A percentile compares a stretch with the other conserved stretches of the same genome.
phyloP scores from a whole-genome alignment of 768 basidiomycete species.

The Amylocystis lapponica region DNA sequence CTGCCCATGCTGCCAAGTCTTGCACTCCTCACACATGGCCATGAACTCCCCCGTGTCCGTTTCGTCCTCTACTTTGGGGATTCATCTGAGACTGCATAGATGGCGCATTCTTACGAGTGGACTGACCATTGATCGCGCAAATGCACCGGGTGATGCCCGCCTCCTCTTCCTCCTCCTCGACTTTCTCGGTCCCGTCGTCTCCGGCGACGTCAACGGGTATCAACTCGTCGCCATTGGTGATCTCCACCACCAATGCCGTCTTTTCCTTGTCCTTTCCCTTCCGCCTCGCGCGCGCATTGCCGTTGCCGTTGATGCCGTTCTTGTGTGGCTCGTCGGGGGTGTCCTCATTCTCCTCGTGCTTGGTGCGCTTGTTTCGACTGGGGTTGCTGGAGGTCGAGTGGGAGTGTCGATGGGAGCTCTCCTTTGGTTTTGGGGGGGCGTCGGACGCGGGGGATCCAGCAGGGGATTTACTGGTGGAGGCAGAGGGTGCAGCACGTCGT shows the following conservation, averaged over 20 bases:
- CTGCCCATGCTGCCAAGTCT: slow-evolving; percentile 96
- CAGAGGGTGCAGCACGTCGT: slow-evolving; percentile 62
- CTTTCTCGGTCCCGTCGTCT: slow-evolving; percentile 22
- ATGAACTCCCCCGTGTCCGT: slow-evolving; percentile 86
- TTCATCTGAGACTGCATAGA: slow-evolving; percentile 22
- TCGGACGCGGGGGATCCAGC: slow-evolving; percentile 54
- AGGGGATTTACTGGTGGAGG: slow-evolving; percentile 68
- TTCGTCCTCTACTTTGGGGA: slow-evolving; percentile 53
- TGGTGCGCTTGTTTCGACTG: slow-evolving; percentile 50
- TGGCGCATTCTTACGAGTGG: slow-evolving; percentile 8
- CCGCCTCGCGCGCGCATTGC: slow-evolving; percentile 47
- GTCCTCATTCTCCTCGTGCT: slow-evolving; percentile 72
- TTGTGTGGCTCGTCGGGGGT: slow-evolving; percentile 47
- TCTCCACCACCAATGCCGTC: slow-evolving; percentile 19
- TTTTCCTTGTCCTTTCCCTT: slow-evolving; percentile 63
- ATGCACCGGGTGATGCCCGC: slow-evolving; percentile 73
- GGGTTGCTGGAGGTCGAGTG: slow-evolving; percentile 22
- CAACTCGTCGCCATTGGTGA: slow-evolving; percentile 25
- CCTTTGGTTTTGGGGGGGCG: slow-evolving; percentile 26
- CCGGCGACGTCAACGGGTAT: slow-evolving; percentile 24
- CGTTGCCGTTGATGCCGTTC: slow-evolving; percentile 28
- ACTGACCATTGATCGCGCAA: slow-evolving; percentile 75
- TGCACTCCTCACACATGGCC: slow-evolving; percentile 96
- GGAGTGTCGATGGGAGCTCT: slow-evolving; percentile 18
- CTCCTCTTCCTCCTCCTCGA: slow-evolving; percentile 52